A percentile compares a stretch with the other conserved stretches of the same genome.
Evolutionary conservation across 352 stramenopile genomes (phyloP).

Genomic region (Pythium aphanidermatum): DNA sequence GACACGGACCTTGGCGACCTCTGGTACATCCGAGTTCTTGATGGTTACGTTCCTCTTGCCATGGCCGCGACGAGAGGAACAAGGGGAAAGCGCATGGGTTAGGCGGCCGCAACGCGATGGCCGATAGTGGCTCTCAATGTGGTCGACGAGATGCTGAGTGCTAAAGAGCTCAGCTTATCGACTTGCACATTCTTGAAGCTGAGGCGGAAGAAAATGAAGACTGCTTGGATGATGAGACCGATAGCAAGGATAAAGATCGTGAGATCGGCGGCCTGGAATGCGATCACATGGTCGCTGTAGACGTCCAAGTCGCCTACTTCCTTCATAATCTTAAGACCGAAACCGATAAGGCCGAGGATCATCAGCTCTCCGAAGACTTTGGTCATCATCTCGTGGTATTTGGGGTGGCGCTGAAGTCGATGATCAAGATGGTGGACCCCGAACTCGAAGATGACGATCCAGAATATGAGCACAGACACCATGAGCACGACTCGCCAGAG

Average conservation of each 20-base stretch:
- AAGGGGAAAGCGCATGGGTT: not conserved
- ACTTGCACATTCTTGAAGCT: constrained; percentile 14
- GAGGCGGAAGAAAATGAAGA: constrained; percentile 20
- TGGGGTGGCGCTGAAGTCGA: constrained; percentile 17
- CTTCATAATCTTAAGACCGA: constrained; percentile 19
- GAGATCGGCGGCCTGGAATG: constrained; percentile 30
- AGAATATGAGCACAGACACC: constrained; percentile 38
- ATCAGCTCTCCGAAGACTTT: constrained; percentile 25
- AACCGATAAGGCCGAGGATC: constrained; percentile 24
- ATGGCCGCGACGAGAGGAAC: not conserved
- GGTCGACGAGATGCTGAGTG: not conserved
- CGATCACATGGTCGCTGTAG: constrained; percentile 9
- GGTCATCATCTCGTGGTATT: constrained; percentile 29
- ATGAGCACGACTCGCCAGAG: constrained; percentile 45
- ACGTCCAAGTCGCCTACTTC: constrained; percentile 7
- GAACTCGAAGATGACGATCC: constrained; percentile 19
- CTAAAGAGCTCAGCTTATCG: constrained; percentile 20
- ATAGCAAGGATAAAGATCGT: constrained; percentile 23
- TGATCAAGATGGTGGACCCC: constrained; percentile 19
- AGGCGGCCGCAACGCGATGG: too few relatives aligned
- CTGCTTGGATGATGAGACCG: constrained; percentile 23
- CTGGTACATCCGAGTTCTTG: constrained; percentile 5
- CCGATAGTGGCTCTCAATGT: too few relatives aligned
- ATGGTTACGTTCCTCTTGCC: constrained; percentile 3
- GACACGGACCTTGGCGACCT: constrained; percentile 16